Evolutionary conservation across 768 basidiomycete species (phyloP).

Genomic region (Tulasnella calospora): DNA sequence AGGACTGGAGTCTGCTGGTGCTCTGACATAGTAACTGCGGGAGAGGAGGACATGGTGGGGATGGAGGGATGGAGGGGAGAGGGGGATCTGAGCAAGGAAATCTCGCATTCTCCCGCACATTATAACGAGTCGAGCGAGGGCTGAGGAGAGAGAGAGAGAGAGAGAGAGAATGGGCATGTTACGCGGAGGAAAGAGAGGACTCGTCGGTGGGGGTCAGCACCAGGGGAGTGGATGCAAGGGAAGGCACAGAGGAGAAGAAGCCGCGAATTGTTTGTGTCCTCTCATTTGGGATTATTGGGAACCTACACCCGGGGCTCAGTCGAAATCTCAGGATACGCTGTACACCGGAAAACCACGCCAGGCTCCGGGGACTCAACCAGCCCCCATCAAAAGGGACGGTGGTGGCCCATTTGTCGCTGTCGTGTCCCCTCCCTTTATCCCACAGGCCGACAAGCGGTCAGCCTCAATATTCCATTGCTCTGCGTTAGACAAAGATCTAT

Average conservation of each 20-base stretch:
- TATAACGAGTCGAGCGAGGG: background rate
- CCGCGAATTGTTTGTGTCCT: slow-evolving; percentile 18
- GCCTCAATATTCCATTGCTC: background rate
- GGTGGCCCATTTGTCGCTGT: background rate
- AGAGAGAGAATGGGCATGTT: slow-evolving; percentile 1
- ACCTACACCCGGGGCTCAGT: background rate
- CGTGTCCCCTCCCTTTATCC: background rate
- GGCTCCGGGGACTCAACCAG: background rate
- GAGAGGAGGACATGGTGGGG: background rate
- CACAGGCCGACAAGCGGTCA: background rate
- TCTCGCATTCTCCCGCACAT: slow-evolving; percentile 1
- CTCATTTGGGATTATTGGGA: slow-evolving; percentile 25
- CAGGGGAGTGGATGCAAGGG: slow-evolving; percentile 12
- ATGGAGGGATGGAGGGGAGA: background rate
- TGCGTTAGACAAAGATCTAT: background rate
- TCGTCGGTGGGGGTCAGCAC: background rate
- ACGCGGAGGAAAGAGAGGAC: background rate
- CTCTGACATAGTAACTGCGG: background rate
- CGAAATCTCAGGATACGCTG: slow-evolving; percentile 5
- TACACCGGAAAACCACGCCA: background rate
- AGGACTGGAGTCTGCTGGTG: background rate
- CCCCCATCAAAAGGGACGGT: background rate
- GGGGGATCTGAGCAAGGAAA: slow-evolving; percentile 9
- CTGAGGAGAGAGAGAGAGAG: background rate
- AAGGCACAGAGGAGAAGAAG: slow-evolving; percentile 17